These are phyloP conservation scores for Nemophila menziesii DNA, from an alignment of 257 asterid genomes.

Conservation along the genomic window DNA sequence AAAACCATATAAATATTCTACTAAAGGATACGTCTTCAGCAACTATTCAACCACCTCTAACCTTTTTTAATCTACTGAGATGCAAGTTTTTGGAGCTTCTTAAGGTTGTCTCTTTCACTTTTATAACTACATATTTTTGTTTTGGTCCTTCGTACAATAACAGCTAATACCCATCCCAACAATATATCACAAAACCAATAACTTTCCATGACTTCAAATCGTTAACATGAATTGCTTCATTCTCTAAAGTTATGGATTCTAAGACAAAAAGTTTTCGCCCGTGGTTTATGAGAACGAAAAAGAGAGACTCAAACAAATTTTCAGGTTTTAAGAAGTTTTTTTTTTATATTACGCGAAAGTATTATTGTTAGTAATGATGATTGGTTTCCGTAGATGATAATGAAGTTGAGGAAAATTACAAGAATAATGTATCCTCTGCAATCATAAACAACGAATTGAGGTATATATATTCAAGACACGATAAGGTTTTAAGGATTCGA, in stretches of 20 bases:
- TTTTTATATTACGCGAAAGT: background rate
- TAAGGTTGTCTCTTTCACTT: constrained; percentile 31
- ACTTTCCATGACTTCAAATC: background rate
- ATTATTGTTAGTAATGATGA: background rate
- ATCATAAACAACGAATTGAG: constrained; percentile 38
- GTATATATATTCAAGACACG: constrained; percentile 21
- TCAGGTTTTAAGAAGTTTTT: constrained; percentile 31
- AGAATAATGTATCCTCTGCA: constrained; percentile 25
- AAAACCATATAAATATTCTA: background rate
- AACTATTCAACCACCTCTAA: constrained; percentile 18
- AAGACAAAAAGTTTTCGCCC: constrained; percentile 29
- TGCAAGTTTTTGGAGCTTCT: constrained; percentile 11
- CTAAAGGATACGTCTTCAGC: background rate
- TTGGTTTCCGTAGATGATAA: constrained; percentile 23
- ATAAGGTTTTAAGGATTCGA: background rate
- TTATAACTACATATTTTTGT: constrained; percentile 6
- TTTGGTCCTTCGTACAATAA: constrained; percentile 43
- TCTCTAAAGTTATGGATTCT: constrained; percentile 35
- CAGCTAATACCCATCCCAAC: constrained; percentile 1
- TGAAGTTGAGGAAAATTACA: constrained; percentile 32
- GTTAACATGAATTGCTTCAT: constrained; percentile 17
- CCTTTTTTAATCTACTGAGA: constrained; percentile 14
- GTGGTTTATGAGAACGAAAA: constrained; percentile 57
- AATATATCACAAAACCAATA: background rate
- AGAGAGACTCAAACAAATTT: constrained; percentile 26